Conservation (phyloP, 2,329 filamentous ascomycete species). For the Nemania sp. region DNA sequence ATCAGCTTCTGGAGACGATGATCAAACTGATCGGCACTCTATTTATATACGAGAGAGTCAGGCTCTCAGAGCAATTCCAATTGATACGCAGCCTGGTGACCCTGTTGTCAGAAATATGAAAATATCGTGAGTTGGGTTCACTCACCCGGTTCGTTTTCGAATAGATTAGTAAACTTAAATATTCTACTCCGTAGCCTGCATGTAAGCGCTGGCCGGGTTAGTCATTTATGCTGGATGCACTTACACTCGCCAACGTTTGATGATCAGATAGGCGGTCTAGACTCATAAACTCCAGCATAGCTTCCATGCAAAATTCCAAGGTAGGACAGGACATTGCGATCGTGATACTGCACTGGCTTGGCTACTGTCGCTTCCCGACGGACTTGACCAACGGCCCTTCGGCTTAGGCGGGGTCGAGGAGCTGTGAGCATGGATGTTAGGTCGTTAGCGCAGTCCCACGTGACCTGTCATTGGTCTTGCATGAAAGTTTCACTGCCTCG, state of each 20-base stretch:
- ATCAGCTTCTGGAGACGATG: too few relatives aligned
- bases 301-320: too few relatives aligned
- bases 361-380: too few relatives aligned
- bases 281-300: too few relatives aligned
- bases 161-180: background rate
- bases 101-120: background rate
- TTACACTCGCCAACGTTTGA: background rate
- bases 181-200: background rate
- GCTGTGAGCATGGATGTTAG: too few relatives aligned
- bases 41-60: background rate
- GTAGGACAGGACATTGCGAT: too few relatives aligned
- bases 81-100: background rate
- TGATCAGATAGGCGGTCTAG: too few relatives aligned
- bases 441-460: too few relatives aligned
- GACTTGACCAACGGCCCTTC: too few relatives aligned
- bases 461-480: background rate
- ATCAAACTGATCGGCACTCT: background rate
- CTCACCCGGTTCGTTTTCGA: background rate
- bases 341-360: too few relatives aligned
- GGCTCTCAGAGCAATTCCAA: background rate
- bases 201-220: background rate
- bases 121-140: background rate
- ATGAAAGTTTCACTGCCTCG: too few relatives aligned
- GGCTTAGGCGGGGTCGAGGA: too few relatives aligned
- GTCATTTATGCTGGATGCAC: background rate